Evolutionary conservation across 208 protist species (phyloP).

Genomic region (Entamoeba moshkovskii): DNA sequence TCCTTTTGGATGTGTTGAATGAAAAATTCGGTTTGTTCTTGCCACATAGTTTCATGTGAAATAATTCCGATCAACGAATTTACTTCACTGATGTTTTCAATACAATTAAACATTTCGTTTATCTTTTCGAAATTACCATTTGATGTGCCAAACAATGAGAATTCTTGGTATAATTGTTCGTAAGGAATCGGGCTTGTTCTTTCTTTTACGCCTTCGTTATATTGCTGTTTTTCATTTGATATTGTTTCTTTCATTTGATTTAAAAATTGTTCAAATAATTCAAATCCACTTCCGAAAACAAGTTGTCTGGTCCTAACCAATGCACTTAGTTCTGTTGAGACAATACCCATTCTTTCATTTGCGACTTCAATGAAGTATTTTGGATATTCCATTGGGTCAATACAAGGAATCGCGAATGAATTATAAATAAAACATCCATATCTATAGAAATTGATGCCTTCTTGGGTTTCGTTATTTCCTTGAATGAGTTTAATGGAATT

Average conservation of each 20-base stretch:
- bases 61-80: neutral
- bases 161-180: neutral
- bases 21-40: neutral
- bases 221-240: neutral
- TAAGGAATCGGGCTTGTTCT: neutral
- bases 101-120: neutral
- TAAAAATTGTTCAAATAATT: neutral
- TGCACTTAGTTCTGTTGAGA: neutral
- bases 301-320: neutral
- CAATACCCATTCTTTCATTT: neutral
- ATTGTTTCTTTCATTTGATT: neutral
- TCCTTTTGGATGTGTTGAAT: neutral
- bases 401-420: neutral
- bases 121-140: neutral
- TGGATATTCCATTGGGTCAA: neutral
- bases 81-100: neutral
- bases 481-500: neutral
- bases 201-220: neutral
- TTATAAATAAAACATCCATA: neutral
- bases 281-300: neutral
- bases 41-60: neutral
- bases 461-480: neutral
- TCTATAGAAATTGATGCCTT: neutral
- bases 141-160: neutral
- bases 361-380: neutral